phyloP scores from a whole-genome alignment of 192 early-diverging fungal species.

The Coemansia sp. region DNA sequence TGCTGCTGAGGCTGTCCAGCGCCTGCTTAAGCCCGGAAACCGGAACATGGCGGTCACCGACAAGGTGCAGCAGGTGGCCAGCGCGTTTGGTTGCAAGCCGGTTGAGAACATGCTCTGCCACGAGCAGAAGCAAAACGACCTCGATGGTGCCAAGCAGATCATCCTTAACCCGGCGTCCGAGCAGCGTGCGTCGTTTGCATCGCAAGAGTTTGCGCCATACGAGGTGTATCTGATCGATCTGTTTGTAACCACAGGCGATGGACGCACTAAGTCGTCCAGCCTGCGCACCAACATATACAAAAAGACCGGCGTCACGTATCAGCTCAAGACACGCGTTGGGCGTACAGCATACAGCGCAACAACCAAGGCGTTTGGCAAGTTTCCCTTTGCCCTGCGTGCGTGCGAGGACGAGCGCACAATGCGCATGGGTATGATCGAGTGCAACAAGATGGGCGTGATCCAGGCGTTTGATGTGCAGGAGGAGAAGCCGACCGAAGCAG shows the following conservation, averaged over 20 bases:
- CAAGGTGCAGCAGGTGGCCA: slow-evolving; percentile 72
- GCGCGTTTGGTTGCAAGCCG: slow-evolving; percentile 81
- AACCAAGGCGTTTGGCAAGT: slow-evolving; percentile 73
- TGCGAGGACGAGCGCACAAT: slow-evolving; percentile 91
- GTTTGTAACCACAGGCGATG: slow-evolving; percentile 84
- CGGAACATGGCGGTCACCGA: slow-evolving; percentile 65
- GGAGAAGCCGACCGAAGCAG: slow-evolving; percentile 74
- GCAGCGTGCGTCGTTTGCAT: slow-evolving; percentile 71
- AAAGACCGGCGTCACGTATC: slow-evolving; percentile 76
- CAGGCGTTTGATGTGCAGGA: slow-evolving; percentile 79
- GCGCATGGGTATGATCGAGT: slow-evolving; percentile 90
- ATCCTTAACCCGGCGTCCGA: slow-evolving; percentile 81
- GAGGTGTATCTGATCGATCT: slow-evolving; percentile 94
- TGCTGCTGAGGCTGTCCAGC: slow-evolving; percentile 80
- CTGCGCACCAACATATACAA: slow-evolving; percentile 90
- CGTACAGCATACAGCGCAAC: slow-evolving; percentile 72
- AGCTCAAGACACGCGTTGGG: slow-evolving; percentile 85
- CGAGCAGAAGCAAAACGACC: slow-evolving; percentile 79
- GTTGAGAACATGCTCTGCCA: slow-evolving; percentile 92
- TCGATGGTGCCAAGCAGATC: slow-evolving; percentile 93
- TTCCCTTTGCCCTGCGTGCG: slow-evolving; percentile 84
- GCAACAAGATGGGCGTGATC: slow-evolving; percentile 77
- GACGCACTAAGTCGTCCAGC: slow-evolving; percentile 69
- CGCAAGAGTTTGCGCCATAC: slow-evolving; percentile 65
- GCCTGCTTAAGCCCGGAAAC: slow-evolving; percentile 85